phyloP scores from a whole-genome alignment of 1,284 basidiomycete genomes.

The Retiboletus fuscus region DNA sequence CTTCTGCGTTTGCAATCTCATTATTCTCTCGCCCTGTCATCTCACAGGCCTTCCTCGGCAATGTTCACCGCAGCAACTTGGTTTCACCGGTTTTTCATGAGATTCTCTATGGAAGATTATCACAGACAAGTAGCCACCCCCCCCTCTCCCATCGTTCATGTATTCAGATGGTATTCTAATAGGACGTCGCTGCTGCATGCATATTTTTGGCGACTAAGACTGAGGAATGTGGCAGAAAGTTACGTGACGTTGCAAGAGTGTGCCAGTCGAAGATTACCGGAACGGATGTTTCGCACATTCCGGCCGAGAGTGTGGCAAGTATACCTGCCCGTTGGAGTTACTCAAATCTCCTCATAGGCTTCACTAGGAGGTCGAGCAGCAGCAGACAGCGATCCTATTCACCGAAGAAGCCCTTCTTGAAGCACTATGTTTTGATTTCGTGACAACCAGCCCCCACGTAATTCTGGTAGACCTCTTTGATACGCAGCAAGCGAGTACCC shows the following conservation, averaged over 20 bases:
- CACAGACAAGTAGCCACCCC: conserved; percentile 70
- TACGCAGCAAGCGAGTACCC: conserved; percentile 57
- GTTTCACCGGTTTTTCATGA: conserved; percentile 96
- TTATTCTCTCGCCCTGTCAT: conserved; percentile 28
- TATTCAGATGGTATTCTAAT: conserved; percentile 28
- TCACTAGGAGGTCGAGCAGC: conserved; percentile 76
- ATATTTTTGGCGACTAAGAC: conserved; percentile 94
- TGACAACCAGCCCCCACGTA: conserved; percentile 85
- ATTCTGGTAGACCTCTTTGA: conserved; percentile 77
- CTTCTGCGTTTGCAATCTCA: conserved; percentile 31
- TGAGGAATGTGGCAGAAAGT: conserved; percentile 88
- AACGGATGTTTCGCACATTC: conserved; percentile 65
- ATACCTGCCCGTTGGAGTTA: conserved; percentile 12
- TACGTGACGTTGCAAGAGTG: conserved; percentile 85
- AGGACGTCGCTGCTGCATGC: conserved; percentile 91
- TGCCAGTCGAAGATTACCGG: conserved; percentile 77
- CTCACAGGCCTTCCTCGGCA: conserved; percentile 75
- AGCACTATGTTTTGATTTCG: conserved; percentile 92
- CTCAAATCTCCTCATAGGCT: conserved; percentile 24
- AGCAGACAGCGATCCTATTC: conserved; percentile 78
- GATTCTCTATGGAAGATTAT: conserved; percentile 87
- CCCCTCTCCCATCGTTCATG: conserved; percentile 16
- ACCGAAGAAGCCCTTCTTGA: conserved; percentile 89
- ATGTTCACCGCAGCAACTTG: conserved; percentile 89
- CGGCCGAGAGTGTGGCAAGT: conserved; percentile 70